Evolutionary conservation across 345 rosid genomes (phyloP).

Genomic region (Bruguiera gymnorhiza): DNA sequence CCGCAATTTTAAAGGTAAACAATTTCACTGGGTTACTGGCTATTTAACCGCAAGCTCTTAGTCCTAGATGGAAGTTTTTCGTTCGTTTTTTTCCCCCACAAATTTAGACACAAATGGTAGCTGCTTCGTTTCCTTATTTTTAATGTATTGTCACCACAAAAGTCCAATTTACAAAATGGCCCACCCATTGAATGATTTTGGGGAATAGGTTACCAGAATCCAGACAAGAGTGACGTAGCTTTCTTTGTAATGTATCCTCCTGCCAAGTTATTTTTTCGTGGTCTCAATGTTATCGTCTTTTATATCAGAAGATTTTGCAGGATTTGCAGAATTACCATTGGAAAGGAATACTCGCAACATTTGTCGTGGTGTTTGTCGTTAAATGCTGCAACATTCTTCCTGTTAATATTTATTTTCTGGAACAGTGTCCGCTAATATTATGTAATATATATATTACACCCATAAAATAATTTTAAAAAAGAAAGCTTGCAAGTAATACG

Average conservation of each 20-base stretch:
- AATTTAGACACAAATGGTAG: too few relatives aligned
- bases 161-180: slow-evolving; percentile 30
- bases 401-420: slow-evolving; percentile 8
- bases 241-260: slow-evolving; percentile 15
- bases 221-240: slow-evolving; percentile 34
- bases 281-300: slow-evolving; percentile 13
- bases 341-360: slow-evolving; percentile 36
- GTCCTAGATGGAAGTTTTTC: too few relatives aligned
- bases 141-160: not conserved
- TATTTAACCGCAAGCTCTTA: too few relatives aligned
- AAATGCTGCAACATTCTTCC: slow-evolving; percentile 58
- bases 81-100: too few relatives aligned
- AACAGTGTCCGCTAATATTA: not conserved
- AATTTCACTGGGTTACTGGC: too few relatives aligned
- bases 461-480: not conserved
- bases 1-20: too few relatives aligned
- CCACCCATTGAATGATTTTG: slow-evolving; percentile 47
- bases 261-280: not conserved
- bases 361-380: slow-evolving; percentile 55
- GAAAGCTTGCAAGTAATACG: too few relatives aligned
- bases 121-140: too few relatives aligned
- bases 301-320: slow-evolving; percentile 42
- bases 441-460: too few relatives aligned
- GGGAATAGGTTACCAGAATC: slow-evolving; percentile 36
- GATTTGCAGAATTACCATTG: slow-evolving; percentile 25